Evolutionary conservation across 345 rosid species (phyloP), one percentile per base, ranked within the genome.

Genomic region (Excoecaria cochinchinensis): DNA sequence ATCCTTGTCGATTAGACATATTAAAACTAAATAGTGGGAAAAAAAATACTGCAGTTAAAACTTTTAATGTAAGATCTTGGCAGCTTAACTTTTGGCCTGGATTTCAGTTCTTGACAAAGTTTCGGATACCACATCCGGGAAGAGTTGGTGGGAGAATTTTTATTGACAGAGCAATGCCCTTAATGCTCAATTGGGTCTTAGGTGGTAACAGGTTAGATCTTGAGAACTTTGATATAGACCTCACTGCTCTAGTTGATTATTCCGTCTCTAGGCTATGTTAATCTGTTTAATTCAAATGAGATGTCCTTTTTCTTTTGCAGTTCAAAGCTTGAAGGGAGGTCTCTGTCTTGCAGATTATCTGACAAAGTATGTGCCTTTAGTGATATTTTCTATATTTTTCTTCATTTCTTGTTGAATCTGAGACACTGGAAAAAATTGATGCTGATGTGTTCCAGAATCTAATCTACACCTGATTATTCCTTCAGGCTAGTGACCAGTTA

Each of bases 81-180:
- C 40, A 9, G 31, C 24, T 70, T 57, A 4, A 14, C 17, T 66
- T 76, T 57, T 81, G n/a, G 50, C 55, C 50, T 68, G 57, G 48
- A 71, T 73, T 79, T 56, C 87, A 91, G 99, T 91, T 95, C 79
- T 87, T 91, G 88, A 89, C 93, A 9, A 89, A 90, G 85, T 85
- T 85, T 65, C 91, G 92, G 79, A 91, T 95, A 70, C 97, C 93
- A 0, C 97, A 93, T 81, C 99, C 98, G 0, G 95, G 98, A 76
- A 89, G 90, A 86, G 93, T 93, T 31, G 91, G 90, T 79, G 97
- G 95, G 47, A 89, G 95, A 85, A 86, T 93, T 81, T 89, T 93
- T 71, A 84, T 95, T 39, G 88, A 87, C 76, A 40, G 87, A 10
- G 91, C 86, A 17, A 95, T 95, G 98, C 95, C 98, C 50, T 50